phyloP scores from a whole-genome alignment of 2,329 filamentous ascomycete genomes.

The Colletotrichum gloeosporioides region DNA sequence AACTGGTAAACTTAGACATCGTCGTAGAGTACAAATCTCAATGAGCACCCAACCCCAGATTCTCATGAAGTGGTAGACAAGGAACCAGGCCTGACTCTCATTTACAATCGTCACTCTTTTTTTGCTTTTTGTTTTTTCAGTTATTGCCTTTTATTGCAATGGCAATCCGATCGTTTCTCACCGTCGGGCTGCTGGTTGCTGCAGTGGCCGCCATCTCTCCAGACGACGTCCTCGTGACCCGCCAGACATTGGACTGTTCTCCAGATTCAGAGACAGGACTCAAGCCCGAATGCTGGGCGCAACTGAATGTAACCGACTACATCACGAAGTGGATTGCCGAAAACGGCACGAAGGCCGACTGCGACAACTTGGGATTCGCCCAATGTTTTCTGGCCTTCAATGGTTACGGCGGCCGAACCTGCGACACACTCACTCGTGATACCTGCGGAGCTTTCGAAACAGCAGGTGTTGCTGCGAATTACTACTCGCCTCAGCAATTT shows the following conservation, averaged over 20 bases:
- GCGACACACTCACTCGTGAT: slow-evolving; percentile 28
- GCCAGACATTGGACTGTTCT: background rate
- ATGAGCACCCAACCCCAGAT: background rate
- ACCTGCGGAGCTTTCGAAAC: slow-evolving; percentile 26
- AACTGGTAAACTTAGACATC: background rate
- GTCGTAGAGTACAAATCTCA: background rate
- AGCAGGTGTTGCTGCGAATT: slow-evolving; percentile 20
- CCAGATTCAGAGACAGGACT: slow-evolving; percentile 16
- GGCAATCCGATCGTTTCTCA: background rate
- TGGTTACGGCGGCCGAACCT: slow-evolving; percentile 29
- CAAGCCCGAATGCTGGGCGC: slow-evolving; percentile 27
- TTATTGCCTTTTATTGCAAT: background rate
- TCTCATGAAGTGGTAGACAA: background rate
- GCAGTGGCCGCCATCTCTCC: background rate
- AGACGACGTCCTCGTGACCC: background rate
- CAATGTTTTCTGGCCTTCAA: slow-evolving; percentile 31
- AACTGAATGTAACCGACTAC: slow-evolving; percentile 26
- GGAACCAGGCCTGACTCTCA: background rate
- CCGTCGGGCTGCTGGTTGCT: background rate
- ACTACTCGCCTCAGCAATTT: slow-evolving; percentile 29
- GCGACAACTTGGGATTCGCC: slow-evolving; percentile 28
- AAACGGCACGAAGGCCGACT: slow-evolving; percentile 29
- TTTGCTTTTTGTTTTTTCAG: background rate
- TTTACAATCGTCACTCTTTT: background rate
- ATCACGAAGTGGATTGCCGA: slow-evolving; percentile 29